phyloP scores from a whole-genome alignment of 1,284 basidiomycete genomes.

The Fomitopsis betulina region DNA sequence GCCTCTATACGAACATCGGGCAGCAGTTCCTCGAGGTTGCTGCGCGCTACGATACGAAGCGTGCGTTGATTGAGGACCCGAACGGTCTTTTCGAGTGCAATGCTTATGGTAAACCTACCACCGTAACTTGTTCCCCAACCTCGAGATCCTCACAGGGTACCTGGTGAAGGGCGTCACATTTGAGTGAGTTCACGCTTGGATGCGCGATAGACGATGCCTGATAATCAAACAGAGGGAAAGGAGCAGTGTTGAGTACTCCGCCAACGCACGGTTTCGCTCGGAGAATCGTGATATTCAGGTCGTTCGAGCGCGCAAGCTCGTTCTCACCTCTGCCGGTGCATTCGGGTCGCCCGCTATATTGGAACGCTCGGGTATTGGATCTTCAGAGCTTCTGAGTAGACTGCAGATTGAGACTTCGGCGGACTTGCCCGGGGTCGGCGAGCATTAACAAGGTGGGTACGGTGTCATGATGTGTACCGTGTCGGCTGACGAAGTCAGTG shows the following conservation, averaged over 20 bases:
- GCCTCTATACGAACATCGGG: conserved; percentile 17
- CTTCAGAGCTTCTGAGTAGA: conserved; percentile 32
- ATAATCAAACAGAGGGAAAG: conserved; percentile 21
- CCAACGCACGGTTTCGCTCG: conserved; percentile 27
- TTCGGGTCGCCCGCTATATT: conserved; percentile 25
- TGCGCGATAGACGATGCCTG: not conserved
- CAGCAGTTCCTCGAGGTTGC: conserved; percentile 38
- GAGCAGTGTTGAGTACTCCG: conserved; percentile 53
- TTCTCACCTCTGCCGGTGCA: conserved; percentile 42
- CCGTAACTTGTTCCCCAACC: conserved; percentile 24
- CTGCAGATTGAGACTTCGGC: conserved; percentile 37
- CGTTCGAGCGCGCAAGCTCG: conserved; percentile 37
- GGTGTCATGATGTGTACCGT: not conserved
- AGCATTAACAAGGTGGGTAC: conserved; percentile 43
- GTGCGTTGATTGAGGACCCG: conserved; percentile 16
- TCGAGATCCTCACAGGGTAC: conserved; percentile 21
- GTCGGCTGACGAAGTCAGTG: not conserved
- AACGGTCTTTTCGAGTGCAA: conserved; percentile 23
- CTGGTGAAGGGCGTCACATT: conserved; percentile 26
- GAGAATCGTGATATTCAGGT: conserved; percentile 14
- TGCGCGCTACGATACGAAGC: conserved; percentile 35
- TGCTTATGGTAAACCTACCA: conserved; percentile 47
- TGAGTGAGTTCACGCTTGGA: conserved; percentile 11
- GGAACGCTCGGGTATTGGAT: conserved; percentile 29
- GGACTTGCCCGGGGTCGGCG: conserved; percentile 55